Conservation (phyloP, 441 rosid species). For the Breynia disticha region DNA sequence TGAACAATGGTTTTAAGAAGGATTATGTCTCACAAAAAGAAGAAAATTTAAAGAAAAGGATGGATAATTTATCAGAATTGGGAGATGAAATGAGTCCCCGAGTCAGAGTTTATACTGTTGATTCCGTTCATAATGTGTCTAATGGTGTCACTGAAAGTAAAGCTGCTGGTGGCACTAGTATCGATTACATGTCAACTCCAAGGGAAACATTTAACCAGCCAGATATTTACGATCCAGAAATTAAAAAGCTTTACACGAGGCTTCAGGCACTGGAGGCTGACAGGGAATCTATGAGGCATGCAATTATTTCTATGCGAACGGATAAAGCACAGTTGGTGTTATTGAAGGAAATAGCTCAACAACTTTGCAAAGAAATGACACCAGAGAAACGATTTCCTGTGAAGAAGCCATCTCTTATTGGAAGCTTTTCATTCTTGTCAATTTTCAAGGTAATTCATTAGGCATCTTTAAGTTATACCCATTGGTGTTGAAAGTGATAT, state of each 20-base stretch:
- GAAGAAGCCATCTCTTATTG: constrained; percentile 37
- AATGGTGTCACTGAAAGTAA: constrained; percentile 26
- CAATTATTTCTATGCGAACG: constrained; percentile 86
- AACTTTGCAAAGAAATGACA: constrained; percentile 60
- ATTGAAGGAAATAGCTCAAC: constrained; percentile 93
- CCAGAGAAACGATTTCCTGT: constrained; percentile 46
- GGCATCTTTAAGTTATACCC: neutral
- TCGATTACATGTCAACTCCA: constrained; percentile 42
- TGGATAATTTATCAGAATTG: constrained; percentile 41
- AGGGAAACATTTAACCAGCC: constrained; percentile 33
- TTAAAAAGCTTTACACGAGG: constrained; percentile 79
- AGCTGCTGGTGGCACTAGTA: constrained; percentile 33
- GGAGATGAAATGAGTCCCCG: constrained; percentile 49
- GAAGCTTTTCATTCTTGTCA: constrained; percentile 47
- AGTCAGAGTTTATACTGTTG: constrained; percentile 89
- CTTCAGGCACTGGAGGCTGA: constrained; percentile 97
- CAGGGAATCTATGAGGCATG: constrained; percentile 97
- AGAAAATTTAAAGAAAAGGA: constrained; percentile 29
- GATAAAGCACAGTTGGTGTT: constrained; percentile 85
- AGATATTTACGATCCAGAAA: constrained; percentile 58
- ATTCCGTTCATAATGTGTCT: constrained; percentile 47
- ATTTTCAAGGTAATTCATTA: constrained; percentile 51
- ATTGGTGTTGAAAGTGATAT: neutral
- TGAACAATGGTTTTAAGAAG: constrained; percentile 42
- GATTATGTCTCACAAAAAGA: constrained; percentile 34